Evolutionary conservation across 441 rosid species (phyloP), one percentile per base, ranked within the genome.

Genomic region (Eugenia klotzschiana): DNA sequence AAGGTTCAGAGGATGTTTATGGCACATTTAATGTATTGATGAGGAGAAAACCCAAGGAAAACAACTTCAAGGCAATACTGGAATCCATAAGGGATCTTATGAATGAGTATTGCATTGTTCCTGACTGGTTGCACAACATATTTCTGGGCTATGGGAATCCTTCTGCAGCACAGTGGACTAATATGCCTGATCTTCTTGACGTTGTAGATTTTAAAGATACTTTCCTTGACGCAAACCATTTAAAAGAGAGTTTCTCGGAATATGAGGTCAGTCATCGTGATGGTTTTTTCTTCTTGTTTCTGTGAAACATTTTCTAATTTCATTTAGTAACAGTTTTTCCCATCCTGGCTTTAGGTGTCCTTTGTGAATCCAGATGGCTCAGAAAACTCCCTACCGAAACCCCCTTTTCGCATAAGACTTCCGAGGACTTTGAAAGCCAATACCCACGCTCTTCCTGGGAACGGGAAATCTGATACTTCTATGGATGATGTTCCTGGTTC

Each of bases 41-140:
- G 98, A 94, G 99, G 90, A 95, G 99, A 89, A 97, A 97, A 87
- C 99, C 99, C 15, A 95, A 97, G 90, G 99, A 97, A 93, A 97
- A 97, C 86, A 97, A 97, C 88, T 97, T 97, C 90, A 97, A 97
- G 90, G 99, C 99, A 83, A 97, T 97, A 88, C 91, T 95, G 82
- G 99, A 97, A 90, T 97, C 99, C 54, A 97, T 97, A 81, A 94
- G 99, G 90, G 99, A 97, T 90, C 99, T 97, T 69, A 97, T 97
- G 99, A 97, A 97, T 90, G 99, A 97, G 87, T 97, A 94, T 81
- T 97, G 98, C 89, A 94, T 97, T 85, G 99, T 97, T 85, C 99
- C 99, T 82, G 98, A 94, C 57, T 97, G 99, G 99, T 86, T 97
- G 92, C 98, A 95, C 88, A 94, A 96, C 83, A 86, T 96, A 85